Conservation (phyloP, 306 rosid species). For the Fagus sylvatica region DNA sequence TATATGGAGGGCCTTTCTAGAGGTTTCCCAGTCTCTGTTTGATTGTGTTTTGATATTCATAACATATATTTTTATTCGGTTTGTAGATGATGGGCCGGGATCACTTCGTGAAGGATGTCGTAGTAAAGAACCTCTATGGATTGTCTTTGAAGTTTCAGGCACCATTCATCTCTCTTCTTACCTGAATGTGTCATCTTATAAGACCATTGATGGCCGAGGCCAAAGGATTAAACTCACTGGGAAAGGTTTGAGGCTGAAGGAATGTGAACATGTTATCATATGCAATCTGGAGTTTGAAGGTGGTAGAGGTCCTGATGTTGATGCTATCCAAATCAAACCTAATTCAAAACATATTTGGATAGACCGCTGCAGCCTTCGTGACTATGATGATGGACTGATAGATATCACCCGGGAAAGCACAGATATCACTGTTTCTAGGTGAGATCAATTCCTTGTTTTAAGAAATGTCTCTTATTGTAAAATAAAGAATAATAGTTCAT, state of each 20-base stretch:
- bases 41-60: neutral
- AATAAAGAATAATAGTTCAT: neutral
- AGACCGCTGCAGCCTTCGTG: constrained; percentile 80
- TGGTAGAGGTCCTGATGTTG: constrained; percentile 90
- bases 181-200: constrained; percentile 71
- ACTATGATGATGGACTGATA: constrained; percentile 84
- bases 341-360: constrained; percentile 96
- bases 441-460: constrained; percentile 9
- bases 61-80: constrained; percentile 10
- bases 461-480: neutral
- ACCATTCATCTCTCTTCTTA: constrained; percentile 65
- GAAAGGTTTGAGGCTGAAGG: constrained; percentile 83
- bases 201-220: constrained; percentile 89
- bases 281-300: constrained; percentile 95
- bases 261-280: constrained; percentile 88
- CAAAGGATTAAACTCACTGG: constrained; percentile 77
- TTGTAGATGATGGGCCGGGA: constrained; percentile 93
- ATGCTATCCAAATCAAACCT: constrained; percentile 94
- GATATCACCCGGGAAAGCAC: constrained; percentile 91
- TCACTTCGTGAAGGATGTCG: constrained; percentile 82
- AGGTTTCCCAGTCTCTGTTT: neutral
- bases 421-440: constrained; percentile 87
- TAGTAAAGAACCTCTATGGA: constrained; percentile 83
- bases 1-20: neutral
- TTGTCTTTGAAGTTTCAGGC: constrained; percentile 87